These are phyloP conservation scores for Ascochyta koolunga DNA, from an alignment of 2,329 filamentous ascomycete genomes.

Conservation along the genomic window DNA sequence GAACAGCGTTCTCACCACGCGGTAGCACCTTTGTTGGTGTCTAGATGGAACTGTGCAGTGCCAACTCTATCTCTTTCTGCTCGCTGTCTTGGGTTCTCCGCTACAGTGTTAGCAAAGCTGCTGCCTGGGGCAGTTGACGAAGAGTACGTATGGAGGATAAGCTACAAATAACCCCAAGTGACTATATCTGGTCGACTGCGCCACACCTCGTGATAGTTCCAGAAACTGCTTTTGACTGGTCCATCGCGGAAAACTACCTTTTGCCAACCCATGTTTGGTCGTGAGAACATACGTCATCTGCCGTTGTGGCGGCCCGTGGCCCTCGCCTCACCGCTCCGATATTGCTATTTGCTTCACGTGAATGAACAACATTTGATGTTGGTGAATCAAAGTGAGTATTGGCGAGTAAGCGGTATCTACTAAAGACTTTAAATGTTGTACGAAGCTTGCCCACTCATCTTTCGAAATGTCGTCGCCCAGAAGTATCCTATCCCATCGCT, in stretches of 20 bases:
- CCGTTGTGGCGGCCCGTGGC: conserved; percentile 7
- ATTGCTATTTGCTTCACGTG: background rate
- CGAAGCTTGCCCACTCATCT: background rate
- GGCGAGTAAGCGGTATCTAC: conserved; percentile 5
- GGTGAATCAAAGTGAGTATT: background rate
- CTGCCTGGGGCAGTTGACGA: conserved; percentile 34
- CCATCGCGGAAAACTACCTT: background rate
- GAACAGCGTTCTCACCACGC: background rate
- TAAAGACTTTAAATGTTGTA: conserved; percentile 2
- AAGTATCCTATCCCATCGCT: conserved; percentile 18
- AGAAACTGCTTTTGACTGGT: background rate
- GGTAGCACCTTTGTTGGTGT: background rate
- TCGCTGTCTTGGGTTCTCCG: background rate
- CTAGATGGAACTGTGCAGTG: background rate
- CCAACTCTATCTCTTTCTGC: conserved; percentile 3
- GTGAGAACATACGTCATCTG: conserved; percentile 13
- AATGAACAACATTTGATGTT: background rate
- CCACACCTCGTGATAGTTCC: conserved; percentile 35
- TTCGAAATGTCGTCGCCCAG: conserved; percentile 12
- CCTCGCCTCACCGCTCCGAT: background rate
- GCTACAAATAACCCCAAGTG: conserved; percentile 19
- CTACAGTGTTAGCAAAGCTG: conserved; percentile 30
- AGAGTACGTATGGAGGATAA: conserved; percentile 26
- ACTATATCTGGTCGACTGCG: conserved; percentile 29
- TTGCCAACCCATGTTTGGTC: conserved; percentile 3